Conservation (phyloP, 495 filamentous ascomycete species). For the Penicillium crystallinum region DNA sequence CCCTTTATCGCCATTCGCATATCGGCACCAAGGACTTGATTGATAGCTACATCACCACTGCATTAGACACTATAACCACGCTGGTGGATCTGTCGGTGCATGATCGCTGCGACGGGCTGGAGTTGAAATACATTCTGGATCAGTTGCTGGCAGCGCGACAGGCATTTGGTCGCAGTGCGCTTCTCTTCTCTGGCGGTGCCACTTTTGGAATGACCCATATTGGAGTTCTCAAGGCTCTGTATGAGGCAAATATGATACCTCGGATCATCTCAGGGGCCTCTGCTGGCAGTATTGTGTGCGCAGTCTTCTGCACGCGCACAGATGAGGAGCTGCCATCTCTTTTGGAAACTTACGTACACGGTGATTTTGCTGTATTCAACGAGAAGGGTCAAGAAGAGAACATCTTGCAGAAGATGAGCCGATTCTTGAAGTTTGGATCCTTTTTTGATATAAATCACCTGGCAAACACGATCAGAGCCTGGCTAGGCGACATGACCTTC, state of each 20-base stretch:
- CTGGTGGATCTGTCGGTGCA: conserved; percentile 61
- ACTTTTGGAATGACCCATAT: conserved; percentile 97
- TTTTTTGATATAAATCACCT: conserved; percentile 81
- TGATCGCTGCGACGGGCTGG: conserved; percentile 48
- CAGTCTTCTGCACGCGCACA: conserved; percentile 76
- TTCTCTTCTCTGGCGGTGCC: conserved; percentile 83
- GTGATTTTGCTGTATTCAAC: conserved; percentile 81
- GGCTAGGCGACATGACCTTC: conserved; percentile 87
- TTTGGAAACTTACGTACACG: conserved; percentile 68
- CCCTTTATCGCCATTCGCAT: conserved; percentile 79
- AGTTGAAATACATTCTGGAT: conserved; percentile 65
- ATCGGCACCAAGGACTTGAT: conserved; percentile 83
- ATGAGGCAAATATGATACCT: conserved; percentile 68
- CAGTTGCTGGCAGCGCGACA: conserved; percentile 73
- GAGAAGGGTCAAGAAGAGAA: conserved; percentile 64
- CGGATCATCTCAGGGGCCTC: conserved; percentile 92
- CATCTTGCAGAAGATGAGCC: conserved; percentile 60
- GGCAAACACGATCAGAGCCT: conserved; percentile 68
- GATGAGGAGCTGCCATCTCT: conserved; percentile 79
- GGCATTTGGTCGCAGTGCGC: conserved; percentile 81
- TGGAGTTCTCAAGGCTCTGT: conserved; percentile 85
- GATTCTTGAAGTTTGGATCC: conserved; percentile 74
- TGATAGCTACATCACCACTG: conserved; percentile 78
- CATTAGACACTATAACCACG: conserved; percentile 63
- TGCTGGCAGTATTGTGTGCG: conserved; percentile 88